Percentiles rank a stretch among this genome's conserved stretches.
Conservation (phyloP, 2,329 filamentous ascomycete species). For the Fusarium sacchari region DNA sequence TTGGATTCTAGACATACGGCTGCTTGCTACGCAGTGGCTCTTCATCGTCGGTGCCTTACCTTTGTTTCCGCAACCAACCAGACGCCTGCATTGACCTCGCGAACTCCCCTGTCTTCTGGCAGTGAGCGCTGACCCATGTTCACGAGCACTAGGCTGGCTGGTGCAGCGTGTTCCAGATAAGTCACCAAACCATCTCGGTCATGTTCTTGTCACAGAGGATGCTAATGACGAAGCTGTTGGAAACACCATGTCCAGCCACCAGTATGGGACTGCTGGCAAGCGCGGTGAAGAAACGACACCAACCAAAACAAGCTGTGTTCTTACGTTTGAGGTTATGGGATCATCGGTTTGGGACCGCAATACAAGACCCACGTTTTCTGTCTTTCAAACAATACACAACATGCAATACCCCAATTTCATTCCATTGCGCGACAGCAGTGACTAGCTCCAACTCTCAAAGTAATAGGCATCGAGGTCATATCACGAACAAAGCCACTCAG, state of each 20-base stretch:
- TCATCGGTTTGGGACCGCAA: background rate
- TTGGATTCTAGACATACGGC: background rate
- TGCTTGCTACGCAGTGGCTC: background rate
- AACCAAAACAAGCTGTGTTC: background rate
- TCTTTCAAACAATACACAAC: background rate
- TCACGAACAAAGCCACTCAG: background rate
- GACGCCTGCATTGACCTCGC: accelerated
- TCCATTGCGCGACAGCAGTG: background rate
- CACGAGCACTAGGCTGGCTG: accelerated
- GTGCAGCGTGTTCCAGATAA: background rate
- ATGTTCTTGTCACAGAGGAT: background rate
- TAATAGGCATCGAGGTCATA: background rate
- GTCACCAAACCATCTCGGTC: background rate
- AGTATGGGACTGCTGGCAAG: background rate
- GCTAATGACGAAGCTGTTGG: background rate
- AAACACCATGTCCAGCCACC: background rate
- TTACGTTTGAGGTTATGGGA: background rate
- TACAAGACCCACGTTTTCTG: accelerated
- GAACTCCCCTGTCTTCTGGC: background rate
- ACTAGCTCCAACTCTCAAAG: background rate
- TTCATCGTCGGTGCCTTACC: background rate
- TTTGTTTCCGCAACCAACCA: background rate
- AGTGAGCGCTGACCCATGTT: background rate
- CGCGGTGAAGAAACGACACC: background rate
- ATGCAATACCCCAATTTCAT: background rate